Evolutionary conservation across 2,329 filamentous ascomycete genomes (phyloP).

Genomic region (Leptographium flavum): DNA sequence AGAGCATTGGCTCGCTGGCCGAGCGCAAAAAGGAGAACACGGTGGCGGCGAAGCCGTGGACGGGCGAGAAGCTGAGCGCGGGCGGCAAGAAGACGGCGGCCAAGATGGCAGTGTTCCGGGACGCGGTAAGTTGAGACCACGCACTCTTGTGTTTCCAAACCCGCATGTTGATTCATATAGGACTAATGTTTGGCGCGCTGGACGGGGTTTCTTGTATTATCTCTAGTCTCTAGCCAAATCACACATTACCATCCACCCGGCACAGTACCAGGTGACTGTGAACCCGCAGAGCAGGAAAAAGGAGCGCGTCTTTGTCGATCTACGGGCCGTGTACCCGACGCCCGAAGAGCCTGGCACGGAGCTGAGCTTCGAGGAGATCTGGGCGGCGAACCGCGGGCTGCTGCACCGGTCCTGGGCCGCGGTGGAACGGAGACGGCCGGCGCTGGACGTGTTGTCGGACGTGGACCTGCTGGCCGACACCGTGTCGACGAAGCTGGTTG

Average conservation of each 20-base stretch:
- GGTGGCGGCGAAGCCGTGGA: constrained; percentile 78
- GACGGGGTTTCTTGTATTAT: constrained; percentile 25
- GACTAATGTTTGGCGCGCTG: constrained; percentile 63
- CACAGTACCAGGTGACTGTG: constrained; percentile 61
- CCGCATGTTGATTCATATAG: constrained; percentile 80
- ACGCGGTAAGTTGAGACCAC: constrained; percentile 59
- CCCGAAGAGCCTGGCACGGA: constrained; percentile 58
- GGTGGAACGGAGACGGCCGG: constrained; percentile 13
- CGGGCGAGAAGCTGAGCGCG: constrained; percentile 75
- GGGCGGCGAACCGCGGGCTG: constrained; percentile 63
- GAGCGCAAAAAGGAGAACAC: constrained; percentile 92
- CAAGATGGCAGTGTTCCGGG: constrained; percentile 90
- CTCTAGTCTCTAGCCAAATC: constrained; percentile 41
- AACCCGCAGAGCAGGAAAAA: constrained; percentile 72
- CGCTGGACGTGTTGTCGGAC: too few species aligned
- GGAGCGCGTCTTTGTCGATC: constrained; percentile 77
- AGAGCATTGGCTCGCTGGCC: constrained; percentile 72
- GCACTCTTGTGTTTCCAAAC: background rate
- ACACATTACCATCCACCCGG: constrained; percentile 54
- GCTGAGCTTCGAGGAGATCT: constrained; percentile 81
- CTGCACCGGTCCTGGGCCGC: constrained; percentile 43
- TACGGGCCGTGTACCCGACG: constrained; percentile 74
- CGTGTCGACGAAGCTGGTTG: constrained; percentile 21
- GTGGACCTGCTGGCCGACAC: constrained; percentile 13
- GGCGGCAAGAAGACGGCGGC: constrained; percentile 67